Conservation (phyloP, 1,139 yeast species). For the Geotrichum histeridarum region DNA sequence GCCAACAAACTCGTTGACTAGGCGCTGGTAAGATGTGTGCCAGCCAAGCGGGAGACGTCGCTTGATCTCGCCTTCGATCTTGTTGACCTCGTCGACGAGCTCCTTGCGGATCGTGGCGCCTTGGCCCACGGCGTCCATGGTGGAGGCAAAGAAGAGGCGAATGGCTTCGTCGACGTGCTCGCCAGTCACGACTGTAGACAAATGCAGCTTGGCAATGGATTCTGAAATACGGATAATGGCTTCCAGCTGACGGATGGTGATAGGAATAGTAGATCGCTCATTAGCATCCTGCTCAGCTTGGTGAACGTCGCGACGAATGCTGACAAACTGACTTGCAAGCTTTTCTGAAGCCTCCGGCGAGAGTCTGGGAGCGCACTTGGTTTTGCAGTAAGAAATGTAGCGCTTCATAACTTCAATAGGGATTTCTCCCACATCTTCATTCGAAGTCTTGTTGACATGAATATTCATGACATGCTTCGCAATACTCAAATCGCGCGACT, state of each 20-base stretch:
- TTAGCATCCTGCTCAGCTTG: slow-evolving; percentile 75
- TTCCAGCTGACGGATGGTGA: slow-evolving; percentile 94
- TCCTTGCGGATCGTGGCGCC: slow-evolving; percentile 55
- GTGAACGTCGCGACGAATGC: slow-evolving; percentile 79
- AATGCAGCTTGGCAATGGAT: slow-evolving; percentile 79
- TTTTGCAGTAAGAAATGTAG: slow-evolving; percentile 83
- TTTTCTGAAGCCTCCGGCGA: slow-evolving; percentile 87
- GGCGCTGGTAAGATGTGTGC: slow-evolving; percentile 84
- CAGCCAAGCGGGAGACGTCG: slow-evolving; percentile 94
- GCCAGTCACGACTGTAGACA: slow-evolving; percentile 78
- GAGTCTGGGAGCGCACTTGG: slow-evolving; percentile 88
- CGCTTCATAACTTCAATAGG: slow-evolving; percentile 88
- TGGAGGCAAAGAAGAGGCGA: slow-evolving; percentile 88
- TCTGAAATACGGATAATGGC: slow-evolving; percentile 96
- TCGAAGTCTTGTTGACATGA: slow-evolving; percentile 70
- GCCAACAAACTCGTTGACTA: slow-evolving; percentile 78
- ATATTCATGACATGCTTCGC: slow-evolving; percentile 95
- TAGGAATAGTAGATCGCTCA: slow-evolving; percentile 92
- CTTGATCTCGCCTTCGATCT: slow-evolving; percentile 78
- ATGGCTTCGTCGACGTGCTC: slow-evolving; percentile 95
- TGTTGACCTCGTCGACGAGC: slow-evolving; percentile 63
- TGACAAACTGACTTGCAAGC: slow-evolving; percentile 89
- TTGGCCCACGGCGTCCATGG: slow-evolving; percentile 95
- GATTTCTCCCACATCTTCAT: slow-evolving; percentile 74
- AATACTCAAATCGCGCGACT: slow-evolving; percentile 75